phyloP scores from a whole-genome alignment of 371 early-diverging fungal genomes.

The Zancudomyces culisetae region DNA sequence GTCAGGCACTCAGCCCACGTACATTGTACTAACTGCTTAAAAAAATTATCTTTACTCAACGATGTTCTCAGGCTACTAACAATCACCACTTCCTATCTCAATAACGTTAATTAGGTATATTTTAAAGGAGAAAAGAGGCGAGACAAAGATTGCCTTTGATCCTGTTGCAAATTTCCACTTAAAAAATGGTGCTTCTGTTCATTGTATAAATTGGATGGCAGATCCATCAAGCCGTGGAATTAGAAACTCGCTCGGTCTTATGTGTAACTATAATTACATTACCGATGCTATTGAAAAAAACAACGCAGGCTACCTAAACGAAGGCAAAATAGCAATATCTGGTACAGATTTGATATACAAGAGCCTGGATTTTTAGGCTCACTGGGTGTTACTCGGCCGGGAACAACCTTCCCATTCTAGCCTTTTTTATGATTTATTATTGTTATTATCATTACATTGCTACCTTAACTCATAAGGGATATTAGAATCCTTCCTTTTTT shows the following conservation, averaged over 20 bases:
- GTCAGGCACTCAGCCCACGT: neutral
- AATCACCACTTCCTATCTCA: no score
- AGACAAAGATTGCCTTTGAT: slow-evolving; percentile 32
- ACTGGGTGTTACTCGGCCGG: no score
- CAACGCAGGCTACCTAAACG: slow-evolving; percentile 43
- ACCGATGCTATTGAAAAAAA: slow-evolving; percentile 43
- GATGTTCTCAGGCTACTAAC: no score
- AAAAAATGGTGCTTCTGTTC: slow-evolving; percentile 69
- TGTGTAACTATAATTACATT: slow-evolving; percentile 72
- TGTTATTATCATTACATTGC: no score
- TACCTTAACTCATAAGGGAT: no score
- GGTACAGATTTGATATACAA: slow-evolving; percentile 17
- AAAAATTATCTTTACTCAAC: no score
- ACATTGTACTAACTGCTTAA: neutral
- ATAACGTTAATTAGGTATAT: slow-evolving; percentile 29
- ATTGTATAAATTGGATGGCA: slow-evolving; percentile 65
- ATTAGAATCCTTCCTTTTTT: no score
- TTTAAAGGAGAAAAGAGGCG: slow-evolving; percentile 8
- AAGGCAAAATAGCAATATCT: slow-evolving; percentile 41
- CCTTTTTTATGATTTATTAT: no score
- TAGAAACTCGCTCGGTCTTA: slow-evolving; percentile 61
- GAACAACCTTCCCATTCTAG: no score
- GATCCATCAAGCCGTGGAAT: slow-evolving; percentile 53
- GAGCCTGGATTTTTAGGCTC: no score
- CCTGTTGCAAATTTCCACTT: slow-evolving; percentile 80